Evolutionary conservation across 768 basidiomycete species (phyloP), one percentile per base, ranked within the genome.

Genomic region (Holtermannia corniformis): DNA sequence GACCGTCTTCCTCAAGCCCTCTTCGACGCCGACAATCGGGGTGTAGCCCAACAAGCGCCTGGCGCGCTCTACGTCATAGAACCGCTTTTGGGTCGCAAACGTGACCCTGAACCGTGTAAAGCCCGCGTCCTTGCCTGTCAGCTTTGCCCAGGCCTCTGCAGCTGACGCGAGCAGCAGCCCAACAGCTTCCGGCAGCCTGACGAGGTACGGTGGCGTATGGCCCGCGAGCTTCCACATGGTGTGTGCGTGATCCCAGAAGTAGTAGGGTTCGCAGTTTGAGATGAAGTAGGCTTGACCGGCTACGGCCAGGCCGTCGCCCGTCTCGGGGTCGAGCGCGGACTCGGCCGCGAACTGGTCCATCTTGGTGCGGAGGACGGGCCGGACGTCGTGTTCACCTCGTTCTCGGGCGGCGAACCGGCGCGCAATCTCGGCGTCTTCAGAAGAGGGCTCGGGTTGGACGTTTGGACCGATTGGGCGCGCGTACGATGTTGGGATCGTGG

Each of bases 201-300:
- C 67, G 54, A 61, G 78, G 58, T 76, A 68, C 26, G 62, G 76
- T 4, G 79, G 81, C 14, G 81, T 77, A 65, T 82, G 82, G 47
- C 78, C 75, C 47, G 75, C 49, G 28, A 68, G 59, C 65, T 62
- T 54, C 89, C 88, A 97, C n/a, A 95, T 73, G 2, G 79, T 73
- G 4, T 88, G 80, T 25, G 83, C 78, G 65, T 93, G 83, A 74
- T 95, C 91, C 93, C 93, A 99, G 76, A 96, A 96, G 73, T 88
- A 87, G 51, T 83, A 78, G 2, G 92, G 93, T 68, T 97, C 92
- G 57, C 91, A 90, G 66, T 97, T 97, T 52, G 91, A 92, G 73
- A 99, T 87, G 78, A 90, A 93, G 76, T 91, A 99, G 2, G 75
- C 87, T 70, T 96, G 87, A 0, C 93, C 93, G 3, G 89, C 91